Conservation (phyloP, 495 filamentous ascomycete species). For the Immersiella caudata region DNA sequence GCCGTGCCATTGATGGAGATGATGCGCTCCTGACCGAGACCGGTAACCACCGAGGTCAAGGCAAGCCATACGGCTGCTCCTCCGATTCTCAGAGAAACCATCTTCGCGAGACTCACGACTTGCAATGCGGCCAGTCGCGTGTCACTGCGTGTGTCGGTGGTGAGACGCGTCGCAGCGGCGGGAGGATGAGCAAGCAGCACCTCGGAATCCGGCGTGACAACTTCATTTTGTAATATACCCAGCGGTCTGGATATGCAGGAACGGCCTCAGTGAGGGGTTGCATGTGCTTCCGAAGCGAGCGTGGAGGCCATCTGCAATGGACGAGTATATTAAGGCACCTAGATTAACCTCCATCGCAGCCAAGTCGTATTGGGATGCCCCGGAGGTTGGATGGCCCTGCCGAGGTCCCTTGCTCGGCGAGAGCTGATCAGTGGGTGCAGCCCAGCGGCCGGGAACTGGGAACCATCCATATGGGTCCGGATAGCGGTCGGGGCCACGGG, state of each 20-base stretch:
- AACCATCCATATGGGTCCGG: slow-evolving; percentile 17
- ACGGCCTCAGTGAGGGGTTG: slow-evolving; percentile 19
- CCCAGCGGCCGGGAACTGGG: slow-evolving; percentile 26
- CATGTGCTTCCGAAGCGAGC: slow-evolving; percentile 16
- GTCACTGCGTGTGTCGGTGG: neutral
- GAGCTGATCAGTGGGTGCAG: slow-evolving; percentile 19
- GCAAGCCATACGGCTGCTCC: slow-evolving; percentile 30
- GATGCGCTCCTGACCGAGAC: slow-evolving; percentile 60
- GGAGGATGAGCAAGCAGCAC: neutral
- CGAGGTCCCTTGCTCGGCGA: slow-evolving; percentile 16
- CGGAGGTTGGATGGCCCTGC: slow-evolving; percentile 24
- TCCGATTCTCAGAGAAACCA: slow-evolving; percentile 30
- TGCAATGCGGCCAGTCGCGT: neutral
- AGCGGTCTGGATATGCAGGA: slow-evolving; percentile 34
- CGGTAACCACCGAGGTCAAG: slow-evolving; percentile 39
- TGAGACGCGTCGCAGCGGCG: neutral
- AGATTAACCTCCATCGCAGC: slow-evolving; percentile 29
- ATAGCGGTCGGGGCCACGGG: slow-evolving; percentile 24
- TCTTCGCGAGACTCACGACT: slow-evolving; percentile 18
- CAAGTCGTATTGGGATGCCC: slow-evolving; percentile 21
- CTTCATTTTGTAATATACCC: slow-evolving; percentile 26
- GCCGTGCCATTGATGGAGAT: slow-evolving; percentile 50
- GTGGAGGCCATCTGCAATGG: neutral
- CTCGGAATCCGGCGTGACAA: slow-evolving; percentile 6
- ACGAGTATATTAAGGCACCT: slow-evolving; percentile 31